Conservation (phyloP, 306 rosid genomes). For the Corylus americana region DNA sequence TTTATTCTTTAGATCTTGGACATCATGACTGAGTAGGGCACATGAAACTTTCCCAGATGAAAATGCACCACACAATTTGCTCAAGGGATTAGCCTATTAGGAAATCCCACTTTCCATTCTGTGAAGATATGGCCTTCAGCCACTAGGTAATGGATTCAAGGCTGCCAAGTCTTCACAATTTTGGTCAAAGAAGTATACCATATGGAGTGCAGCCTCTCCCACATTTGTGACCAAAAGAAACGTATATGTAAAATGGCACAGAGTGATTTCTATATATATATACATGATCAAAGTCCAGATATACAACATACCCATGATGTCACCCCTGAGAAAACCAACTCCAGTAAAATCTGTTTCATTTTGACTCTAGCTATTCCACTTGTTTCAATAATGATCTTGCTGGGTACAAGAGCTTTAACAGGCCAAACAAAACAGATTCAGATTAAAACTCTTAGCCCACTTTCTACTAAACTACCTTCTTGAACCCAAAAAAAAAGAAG, state of each 20-base stretch:
- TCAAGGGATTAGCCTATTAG: too few relatives aligned
- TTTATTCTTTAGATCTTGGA: too few relatives aligned
- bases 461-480: constrained; percentile 4
- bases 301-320: constrained; percentile 30
- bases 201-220: neutral
- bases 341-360: constrained; percentile 36
- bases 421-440: constrained; percentile 45
- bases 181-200: neutral
- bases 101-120: too few relatives aligned
- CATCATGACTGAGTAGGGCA: too few relatives aligned
- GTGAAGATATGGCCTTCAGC: neutral
- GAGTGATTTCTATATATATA: constrained; percentile 29
- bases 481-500: neutral
- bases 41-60: too few relatives aligned
- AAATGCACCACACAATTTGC: too few relatives aligned
- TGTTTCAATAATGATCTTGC: constrained; percentile 26
- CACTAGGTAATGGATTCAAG: neutral
- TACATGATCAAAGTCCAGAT: constrained; percentile 36
- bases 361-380: constrained; percentile 28
- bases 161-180: neutral
- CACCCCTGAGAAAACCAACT: constrained; percentile 37
- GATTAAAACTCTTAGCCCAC: constrained; percentile 34
- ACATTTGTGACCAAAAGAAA: constrained; percentile 11
- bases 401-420: constrained; percentile 21
- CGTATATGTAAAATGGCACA: constrained; percentile 25